Evolutionary conservation across 2,329 filamentous ascomycete species (phyloP).

Genomic region (Microdochium nivale): DNA sequence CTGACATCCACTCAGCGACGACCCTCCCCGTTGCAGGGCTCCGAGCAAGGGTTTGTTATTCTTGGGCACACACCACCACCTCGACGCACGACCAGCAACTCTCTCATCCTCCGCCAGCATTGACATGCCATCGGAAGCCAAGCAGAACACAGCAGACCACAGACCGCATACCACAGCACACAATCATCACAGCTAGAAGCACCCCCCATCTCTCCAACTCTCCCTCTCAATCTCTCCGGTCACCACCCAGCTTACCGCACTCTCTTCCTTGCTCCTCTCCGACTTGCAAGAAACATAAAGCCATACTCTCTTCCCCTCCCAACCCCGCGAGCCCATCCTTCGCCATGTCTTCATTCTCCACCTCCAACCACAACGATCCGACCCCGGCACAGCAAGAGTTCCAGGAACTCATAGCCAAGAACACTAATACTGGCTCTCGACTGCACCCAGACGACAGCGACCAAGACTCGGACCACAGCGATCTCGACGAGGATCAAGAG

Average conservation of each 20-base stretch:
- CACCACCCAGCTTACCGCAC: not conserved
- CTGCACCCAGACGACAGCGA: slow-evolving; percentile 53
- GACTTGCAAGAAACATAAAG: slow-evolving; percentile 3
- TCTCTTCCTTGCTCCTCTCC: not conserved
- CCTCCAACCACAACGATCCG: slow-evolving; percentile 21
- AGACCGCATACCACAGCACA: too few species aligned
- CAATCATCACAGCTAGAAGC: not conserved
- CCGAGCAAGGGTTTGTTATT: not conserved
- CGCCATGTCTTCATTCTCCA: slow-evolving; percentile 35
- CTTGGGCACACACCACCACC: slow-evolving; percentile 7
- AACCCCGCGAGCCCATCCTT: not conserved
- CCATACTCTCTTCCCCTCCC: slow-evolving; percentile 1
- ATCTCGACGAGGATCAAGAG: slow-evolving; percentile 46
- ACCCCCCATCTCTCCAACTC: not conserved
- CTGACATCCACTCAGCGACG: not conserved
- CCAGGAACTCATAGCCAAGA: slow-evolving; percentile 51
- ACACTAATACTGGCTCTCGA: slow-evolving; percentile 31
- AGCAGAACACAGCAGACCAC: not conserved
- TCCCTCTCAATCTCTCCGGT: not conserved
- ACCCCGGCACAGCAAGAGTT: slow-evolving; percentile 61
- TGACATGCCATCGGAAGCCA: not conserved
- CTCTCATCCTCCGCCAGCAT: not conserved
- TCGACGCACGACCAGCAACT: slow-evolving; percentile 14
- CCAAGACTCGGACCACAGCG: slow-evolving; percentile 34
- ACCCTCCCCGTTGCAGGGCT: not conserved